Conservation (phyloP, 225 moss, liverwort and hornwort genomes). For the Antitrichia curtipendula region DNA sequence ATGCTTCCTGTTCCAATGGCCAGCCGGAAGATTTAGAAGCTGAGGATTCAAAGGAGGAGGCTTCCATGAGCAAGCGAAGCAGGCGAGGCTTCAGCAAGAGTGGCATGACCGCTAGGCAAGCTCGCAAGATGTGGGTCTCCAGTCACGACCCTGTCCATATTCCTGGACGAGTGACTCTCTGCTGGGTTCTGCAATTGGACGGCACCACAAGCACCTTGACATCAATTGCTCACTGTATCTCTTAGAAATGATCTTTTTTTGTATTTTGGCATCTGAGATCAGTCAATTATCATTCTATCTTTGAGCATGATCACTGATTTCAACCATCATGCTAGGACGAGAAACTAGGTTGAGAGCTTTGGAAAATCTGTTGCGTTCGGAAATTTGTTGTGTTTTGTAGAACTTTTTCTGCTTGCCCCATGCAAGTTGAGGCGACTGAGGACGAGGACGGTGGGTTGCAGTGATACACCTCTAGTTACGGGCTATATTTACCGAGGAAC, state of each 20-base stretch:
- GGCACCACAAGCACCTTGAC: not conserved
- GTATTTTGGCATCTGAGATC: not conserved
- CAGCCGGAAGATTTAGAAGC: not conserved
- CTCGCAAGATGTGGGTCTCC: conserved; percentile 75
- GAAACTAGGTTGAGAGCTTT: not conserved
- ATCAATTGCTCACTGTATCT: not conserved
- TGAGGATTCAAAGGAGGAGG: not conserved
- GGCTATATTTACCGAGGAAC: conserved; percentile 32
- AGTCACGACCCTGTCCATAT: conserved; percentile 76
- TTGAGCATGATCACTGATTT: not conserved
- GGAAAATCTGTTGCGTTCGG: not conserved
- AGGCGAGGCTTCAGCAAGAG: not conserved
- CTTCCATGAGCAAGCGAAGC: not conserved
- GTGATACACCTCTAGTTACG: conserved; percentile 21
- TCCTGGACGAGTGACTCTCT: conserved; percentile 15
- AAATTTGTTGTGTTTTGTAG: not conserved
- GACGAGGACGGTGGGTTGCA: not conserved
- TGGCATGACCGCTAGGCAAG: conserved; percentile 10
- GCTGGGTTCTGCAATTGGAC: too few relatives aligned
- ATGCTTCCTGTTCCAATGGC: not conserved
- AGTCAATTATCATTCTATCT: not conserved
- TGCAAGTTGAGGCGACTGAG: not conserved
- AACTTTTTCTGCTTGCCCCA: not conserved
- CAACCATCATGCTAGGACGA: not conserved
- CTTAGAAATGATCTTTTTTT: not conserved